Percentiles rank a stretch among this genome's conserved stretches.
These are phyloP conservation scores for Elymus sibiricus DNA, from an alignment of 176 grass and related monocot species.

Conservation along the genomic window DNA sequence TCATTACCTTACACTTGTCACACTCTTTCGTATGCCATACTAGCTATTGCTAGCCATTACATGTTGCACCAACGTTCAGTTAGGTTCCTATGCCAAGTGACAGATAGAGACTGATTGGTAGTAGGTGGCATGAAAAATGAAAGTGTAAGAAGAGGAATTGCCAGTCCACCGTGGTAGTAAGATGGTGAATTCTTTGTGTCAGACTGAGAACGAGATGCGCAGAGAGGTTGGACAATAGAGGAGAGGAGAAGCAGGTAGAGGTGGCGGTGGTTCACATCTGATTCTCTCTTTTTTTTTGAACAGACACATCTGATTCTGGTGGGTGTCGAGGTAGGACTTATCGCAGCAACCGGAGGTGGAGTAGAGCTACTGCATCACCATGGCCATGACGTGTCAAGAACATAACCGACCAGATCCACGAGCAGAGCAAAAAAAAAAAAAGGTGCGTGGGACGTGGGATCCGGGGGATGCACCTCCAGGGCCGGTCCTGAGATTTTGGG, in stretches of 20 bases:
- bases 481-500: too few relatives aligned
- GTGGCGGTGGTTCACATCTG: conserved; percentile 55
- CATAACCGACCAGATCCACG: too few relatives aligned
- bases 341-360: conserved; percentile 91
- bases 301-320: too few relatives aligned
- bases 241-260: neutral
- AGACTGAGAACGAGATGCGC: neutral
- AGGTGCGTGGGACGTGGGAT: too few relatives aligned
- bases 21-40: neutral
- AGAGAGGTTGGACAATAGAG: neutral
- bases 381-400: too few relatives aligned
- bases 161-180: neutral
- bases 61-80: neutral
- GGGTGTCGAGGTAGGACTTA: conserved; percentile 80
- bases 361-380: conserved; percentile 95
- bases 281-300: too few relatives aligned
- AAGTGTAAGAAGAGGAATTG: neutral
- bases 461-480: too few relatives aligned
- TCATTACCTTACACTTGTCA: neutral
- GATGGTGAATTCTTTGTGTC: neutral
- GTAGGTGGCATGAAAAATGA: conserved; percentile 6
- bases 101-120: neutral
- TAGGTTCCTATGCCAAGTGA: neutral
- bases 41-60: neutral
- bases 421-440: too few relatives aligned